Evolutionary conservation across 2,329 filamentous ascomycete species (phyloP), one percentile per base, ranked within the genome.

Genomic region (Talaromyces sp.): DNA sequence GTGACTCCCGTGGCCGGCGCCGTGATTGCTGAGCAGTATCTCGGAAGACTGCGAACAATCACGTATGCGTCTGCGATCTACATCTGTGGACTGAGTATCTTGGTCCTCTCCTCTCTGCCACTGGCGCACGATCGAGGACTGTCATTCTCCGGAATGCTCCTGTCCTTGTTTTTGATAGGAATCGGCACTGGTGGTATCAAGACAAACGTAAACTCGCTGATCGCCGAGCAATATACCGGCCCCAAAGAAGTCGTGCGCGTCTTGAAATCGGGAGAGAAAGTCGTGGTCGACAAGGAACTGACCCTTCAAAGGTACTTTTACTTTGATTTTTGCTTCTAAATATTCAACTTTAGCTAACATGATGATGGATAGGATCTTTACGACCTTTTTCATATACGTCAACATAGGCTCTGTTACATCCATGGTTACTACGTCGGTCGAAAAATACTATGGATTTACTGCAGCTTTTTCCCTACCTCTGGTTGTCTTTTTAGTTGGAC

Each of bases 161-260:
- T 77, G 14, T 76, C 81, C 30, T 73, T 84, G 64, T 76, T 87
- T 63, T 68, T 87, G 61, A 85, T 87, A 62, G 85, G 84, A 33
- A 69, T 87, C 16, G 85, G 85, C 28, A 85, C 84, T 0, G 85
- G 85, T 57, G 83, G 83, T 36, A 86, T 88, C 76, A 88, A 87
- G 74, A 80, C 83, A 56, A 87, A 87, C 71, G 78, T 80, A 47
- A 72, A 72, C 34, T 77, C 78, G 16, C 66, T 80, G 36, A 83
- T 83, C 57, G 84, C 83, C 47, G 85, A 87, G 64, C 86, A 88
- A 72, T 84, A 86, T 63, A 76, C 76, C 12, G 70, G 74, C 66
- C 82, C 77, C 67, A 82, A 67, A 68, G 64, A 66, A 58, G 63
- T 64, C 12, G 72, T 68, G n/a, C 53, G 31, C 1, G 33, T 55